A percentile compares a stretch with the other conserved stretches of the same genome.
These are phyloP conservation scores for Colletotrichum viniferum DNA, from an alignment of 2,329 filamentous ascomycete genomes.

Conservation along the genomic window DNA sequence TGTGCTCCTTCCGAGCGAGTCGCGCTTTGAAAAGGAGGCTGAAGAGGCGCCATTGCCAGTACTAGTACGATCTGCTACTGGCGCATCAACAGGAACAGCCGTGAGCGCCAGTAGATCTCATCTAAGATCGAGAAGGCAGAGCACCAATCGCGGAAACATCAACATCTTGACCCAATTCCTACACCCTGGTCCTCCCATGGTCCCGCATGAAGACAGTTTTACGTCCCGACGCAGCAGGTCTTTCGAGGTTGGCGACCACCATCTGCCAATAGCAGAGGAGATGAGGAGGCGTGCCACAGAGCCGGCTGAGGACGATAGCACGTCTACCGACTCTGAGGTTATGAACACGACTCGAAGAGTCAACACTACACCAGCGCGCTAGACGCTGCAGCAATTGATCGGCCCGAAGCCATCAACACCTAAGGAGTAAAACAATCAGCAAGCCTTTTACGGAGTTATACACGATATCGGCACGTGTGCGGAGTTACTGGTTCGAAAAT, in stretches of 20 bases:
- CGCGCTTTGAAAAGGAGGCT: constrained; percentile 57
- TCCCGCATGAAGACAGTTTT: constrained; percentile 31
- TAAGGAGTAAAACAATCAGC: background rate
- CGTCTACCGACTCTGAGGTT: background rate
- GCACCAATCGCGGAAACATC: constrained; percentile 32
- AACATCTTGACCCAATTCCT: constrained; percentile 51
- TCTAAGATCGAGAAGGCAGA: constrained; percentile 28
- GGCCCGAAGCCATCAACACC: background rate
- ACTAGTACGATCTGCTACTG: constrained; percentile 40
- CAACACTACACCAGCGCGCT: constrained; percentile 14
- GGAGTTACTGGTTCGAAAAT: background rate
- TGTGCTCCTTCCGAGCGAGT: constrained; percentile 62
- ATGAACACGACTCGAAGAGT: constrained; percentile 8
- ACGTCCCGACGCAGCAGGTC: constrained; percentile 5
- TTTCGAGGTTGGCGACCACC: background rate
- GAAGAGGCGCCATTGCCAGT: constrained; percentile 48
- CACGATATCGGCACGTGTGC: background rate
- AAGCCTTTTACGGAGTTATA: background rate
- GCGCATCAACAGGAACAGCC: constrained; percentile 33
- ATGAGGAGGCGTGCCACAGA: constrained; percentile 19
- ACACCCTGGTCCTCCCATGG: constrained; percentile 48
- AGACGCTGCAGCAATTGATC: constrained; percentile 1
- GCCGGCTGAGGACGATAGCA: constrained; percentile 15
- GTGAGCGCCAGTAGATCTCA: constrained; percentile 26
- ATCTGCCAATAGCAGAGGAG: background rate